Percentiles rank a stretch among this genome's conserved stretches.
These are phyloP conservation scores for Harrya chromipes DNA, from an alignment of 768 basidiomycete genomes.

Conservation along the genomic window DNA sequence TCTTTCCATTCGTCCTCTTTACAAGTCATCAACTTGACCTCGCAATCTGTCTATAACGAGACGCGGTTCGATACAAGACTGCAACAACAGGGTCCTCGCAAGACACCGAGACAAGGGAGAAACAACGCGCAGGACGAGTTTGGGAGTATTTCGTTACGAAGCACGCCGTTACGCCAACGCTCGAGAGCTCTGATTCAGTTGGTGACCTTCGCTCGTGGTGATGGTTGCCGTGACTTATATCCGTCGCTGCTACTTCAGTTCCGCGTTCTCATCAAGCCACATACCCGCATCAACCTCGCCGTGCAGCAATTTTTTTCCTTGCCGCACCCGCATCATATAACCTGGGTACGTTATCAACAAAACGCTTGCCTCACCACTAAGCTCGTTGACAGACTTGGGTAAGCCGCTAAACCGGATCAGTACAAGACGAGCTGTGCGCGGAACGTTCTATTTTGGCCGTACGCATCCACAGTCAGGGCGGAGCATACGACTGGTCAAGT, in stretches of 20 bases:
- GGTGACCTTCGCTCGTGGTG: constrained; percentile 8
- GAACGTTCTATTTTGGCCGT: no score
- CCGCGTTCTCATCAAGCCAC: constrained; percentile 10
- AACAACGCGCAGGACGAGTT: constrained; percentile 12
- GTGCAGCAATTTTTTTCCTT: neutral
- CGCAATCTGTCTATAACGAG: constrained; percentile 5
- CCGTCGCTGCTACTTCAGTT: constrained; percentile 18
- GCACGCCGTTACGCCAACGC: constrained; percentile 3
- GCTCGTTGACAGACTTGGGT: no score
- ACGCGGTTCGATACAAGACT: constrained; percentile 3
- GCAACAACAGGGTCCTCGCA: constrained; percentile 2
- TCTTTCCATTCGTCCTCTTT: neutral
- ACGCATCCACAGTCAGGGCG: no score
- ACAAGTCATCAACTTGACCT: neutral
- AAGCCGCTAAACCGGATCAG: no score
- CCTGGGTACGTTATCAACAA: no score
- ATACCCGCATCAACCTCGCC: neutral
- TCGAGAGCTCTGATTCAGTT: neutral
- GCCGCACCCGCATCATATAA: no score
- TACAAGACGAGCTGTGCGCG: no score
- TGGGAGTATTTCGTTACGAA: constrained; percentile 8
- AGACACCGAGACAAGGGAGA: constrained; percentile 19
- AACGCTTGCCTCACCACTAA: no score
- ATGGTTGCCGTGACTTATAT: constrained; percentile 19
- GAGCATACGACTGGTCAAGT: no score